Base-by-base conservation (phyloP, 345 rosid species). In the Noccaea bulbosa region DNA sequence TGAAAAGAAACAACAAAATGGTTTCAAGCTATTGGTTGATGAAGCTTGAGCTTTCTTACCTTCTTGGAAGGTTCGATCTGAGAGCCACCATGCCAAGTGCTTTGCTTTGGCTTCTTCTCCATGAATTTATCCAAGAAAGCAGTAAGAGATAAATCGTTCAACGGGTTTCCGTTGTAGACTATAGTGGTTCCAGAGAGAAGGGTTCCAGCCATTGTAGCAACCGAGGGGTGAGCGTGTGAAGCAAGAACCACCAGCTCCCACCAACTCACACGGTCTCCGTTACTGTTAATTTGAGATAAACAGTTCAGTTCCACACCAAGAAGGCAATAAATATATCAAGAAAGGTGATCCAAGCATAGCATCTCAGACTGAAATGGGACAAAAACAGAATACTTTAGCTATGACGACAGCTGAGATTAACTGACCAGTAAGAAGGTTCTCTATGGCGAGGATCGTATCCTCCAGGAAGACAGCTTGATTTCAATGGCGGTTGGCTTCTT, bases 61-160 rank as follows among this genome's bases (percentile, higher is more conserved):
- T 91, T 89, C 80, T 88, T 91, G 73, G 96, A 85, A 41, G 97
- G 97, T 85, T 91, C 99, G 20, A 94, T 94, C 80, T 89, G 93
- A 46, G 99, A 94, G 65, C 92, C 94, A 79, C 99, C 99, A 66
- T 91, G 97, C 99, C 99, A 94, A 24, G 81, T 53, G 73, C 71
- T 83, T 74, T 83, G 78, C 84, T 89, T 94, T 0, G 97, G 83
- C 78, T 94, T 94, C 87, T 94, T 94, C 80, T 91, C 99, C 99
- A 91, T 94, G 69, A 94, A 91, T 81, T 94, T 94, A 81, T 91
- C 97, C 16, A 94, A 83, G 78, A 91, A 91, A 76, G 97, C 92
- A 39, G 83, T 64, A 47, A 89, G 91, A 17, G 96, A 84, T 34
- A 89, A 77, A 67, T 94, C 98, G 53, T 78, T 82, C 44, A 91